Base-by-base conservation (phyloP, 805 yeast species). In the Nematodospora valgi region DNA sequence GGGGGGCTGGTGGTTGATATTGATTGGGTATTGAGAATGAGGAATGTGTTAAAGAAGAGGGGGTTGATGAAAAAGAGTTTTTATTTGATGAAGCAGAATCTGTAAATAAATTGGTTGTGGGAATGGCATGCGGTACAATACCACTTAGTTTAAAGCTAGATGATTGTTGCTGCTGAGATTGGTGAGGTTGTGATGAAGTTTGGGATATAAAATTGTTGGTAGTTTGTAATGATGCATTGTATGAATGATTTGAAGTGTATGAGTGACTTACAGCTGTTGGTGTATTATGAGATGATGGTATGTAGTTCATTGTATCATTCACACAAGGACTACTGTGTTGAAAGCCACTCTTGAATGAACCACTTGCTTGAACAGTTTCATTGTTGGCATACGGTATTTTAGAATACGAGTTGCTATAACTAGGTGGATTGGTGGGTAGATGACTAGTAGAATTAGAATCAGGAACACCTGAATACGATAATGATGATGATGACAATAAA, bases 21-120 rank as follows among this genome's bases (percentile, higher is more conserved):
- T 32, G 39, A 13, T 25, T n/a, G 14, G 36, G 40, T 15, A 28
- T 28, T 5, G 35, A 23, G 16, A 37, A 34, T 19, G 38, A 17
- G 6, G 32, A 31, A 10, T 31, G 41, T 26, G 39, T 29, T n/a
- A 40, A 38, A 2, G 40, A 30, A 8, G 46, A 35, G 15, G 40
- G 17, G 6, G 41, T 27, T 13, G 40, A 32, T 1, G 27, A 18
- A 26, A 35, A 35, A 12, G 46, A 35, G 23, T 35, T 36, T 24
- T 19, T 32, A 21, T 34, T 32, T 6, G 32, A 39, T 29, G 52
- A 48, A 7, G 72, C 76, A 16, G 64, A 51, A 45, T 74, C 80
- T 47, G 64, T 70, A 11, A 76, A 67, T 20, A 77, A 62, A 39
- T 64, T 70, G 1, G 83, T 77, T 3, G 83, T 77, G 7, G 83